Evolutionary conservation across 176 grass and related monocot species (phyloP).

Genomic region (Aegilops speltoides): DNA sequence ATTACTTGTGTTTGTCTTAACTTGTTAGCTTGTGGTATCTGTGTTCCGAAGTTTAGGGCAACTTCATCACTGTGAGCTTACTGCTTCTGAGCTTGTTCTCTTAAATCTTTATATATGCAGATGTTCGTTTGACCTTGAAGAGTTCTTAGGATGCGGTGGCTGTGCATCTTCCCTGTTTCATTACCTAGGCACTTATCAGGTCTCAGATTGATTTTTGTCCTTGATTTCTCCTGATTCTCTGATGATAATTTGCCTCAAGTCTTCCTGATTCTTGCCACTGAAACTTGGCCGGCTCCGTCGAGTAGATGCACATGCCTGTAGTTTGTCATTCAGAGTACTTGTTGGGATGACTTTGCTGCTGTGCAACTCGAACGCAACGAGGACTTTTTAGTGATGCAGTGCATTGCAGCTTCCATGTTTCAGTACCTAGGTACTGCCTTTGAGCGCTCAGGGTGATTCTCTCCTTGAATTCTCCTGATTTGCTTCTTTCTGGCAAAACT

Average conservation of each 20-base stretch:
- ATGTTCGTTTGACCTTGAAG: too few relatives aligned
- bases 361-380: too few relatives aligned
- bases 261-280: not conserved
- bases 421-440: too few relatives aligned
- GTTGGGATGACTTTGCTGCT: too few relatives aligned
- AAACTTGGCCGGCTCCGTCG: too few relatives aligned
- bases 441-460: too few relatives aligned
- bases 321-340: too few relatives aligned
- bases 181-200: not conserved
- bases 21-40: constrained; percentile 1
- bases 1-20: constrained; percentile 1
- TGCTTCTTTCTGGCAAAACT: too few relatives aligned
- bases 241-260: not conserved
- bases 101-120: not conserved
- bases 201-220: not conserved
- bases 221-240: not conserved
- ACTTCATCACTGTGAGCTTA: not conserved
- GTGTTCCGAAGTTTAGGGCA: not conserved
- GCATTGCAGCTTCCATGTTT: too few relatives aligned
- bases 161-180: not conserved
- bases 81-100: not conserved
- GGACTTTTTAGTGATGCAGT: too few relatives aligned
- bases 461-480: too few relatives aligned
- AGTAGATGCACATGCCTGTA: too few relatives aligned
- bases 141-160: not conserved